Evolutionary conservation across 108 stramenopile species (phyloP), one percentile per base, ranked within the genome.

Genomic region (Craspedostauros australis): DNA sequence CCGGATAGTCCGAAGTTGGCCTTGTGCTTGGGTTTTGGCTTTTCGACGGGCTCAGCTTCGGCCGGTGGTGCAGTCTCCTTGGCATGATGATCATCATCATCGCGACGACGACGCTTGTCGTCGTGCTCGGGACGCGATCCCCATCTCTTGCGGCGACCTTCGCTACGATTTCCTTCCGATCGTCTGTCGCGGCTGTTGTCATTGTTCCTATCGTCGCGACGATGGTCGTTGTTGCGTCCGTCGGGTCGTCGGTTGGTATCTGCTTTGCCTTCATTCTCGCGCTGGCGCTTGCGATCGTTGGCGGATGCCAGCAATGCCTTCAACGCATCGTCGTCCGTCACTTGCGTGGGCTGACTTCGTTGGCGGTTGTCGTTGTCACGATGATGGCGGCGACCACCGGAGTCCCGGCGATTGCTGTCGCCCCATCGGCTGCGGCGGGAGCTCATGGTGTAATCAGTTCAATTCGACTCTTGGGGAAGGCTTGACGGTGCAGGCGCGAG

Each of bases 1-100:
- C 98, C 98, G n/a, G 93, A 87, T 4, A 98, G 62, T 0, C 86
- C 97, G 63, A 97, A 97, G 43, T 95, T 82, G 4, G 95, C 80
- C 32, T 87, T 92, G 33, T 76, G 50, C 40, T 70, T 63, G 36
- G 57, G 62, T 26, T 65, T 46, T 8, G 60, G 60, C 33, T 68
- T 54, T 41, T 65, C 45, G 1, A 15, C 67, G 19, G 32, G 58
- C 19, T 24, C 45, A 34, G 50, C 61, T 40, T 20, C 22, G 32
- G 16, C 34, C n/a, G 20, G 16, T 48, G 37, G 1, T 46, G 21
- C 28, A 54, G 36, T 45, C 41, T 34, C 20, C 37, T 5, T 20
- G 23, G 24, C 34, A 18, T 45, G 48, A 9, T 24, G 18, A 8
- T 48, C 47, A 27, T 27, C 53, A 24, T 37, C 16, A 16, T 6